These are phyloP conservation scores for Sphagnum tenellum DNA, from an alignment of 225 moss, liverwort and hornwort genomes.

Conservation along the genomic window DNA sequence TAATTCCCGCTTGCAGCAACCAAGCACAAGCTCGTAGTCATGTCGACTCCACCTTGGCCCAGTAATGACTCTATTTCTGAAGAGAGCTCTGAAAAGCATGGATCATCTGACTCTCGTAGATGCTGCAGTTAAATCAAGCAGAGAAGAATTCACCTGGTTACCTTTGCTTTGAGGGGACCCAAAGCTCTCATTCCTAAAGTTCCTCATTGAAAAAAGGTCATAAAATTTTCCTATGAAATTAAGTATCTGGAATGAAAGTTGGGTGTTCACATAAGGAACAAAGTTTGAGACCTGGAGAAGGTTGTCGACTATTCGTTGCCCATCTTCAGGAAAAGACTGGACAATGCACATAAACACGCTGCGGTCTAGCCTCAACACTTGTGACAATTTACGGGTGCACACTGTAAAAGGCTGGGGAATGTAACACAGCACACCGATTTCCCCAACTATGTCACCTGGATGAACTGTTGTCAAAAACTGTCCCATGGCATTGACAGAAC, in stretches of 20 bases:
- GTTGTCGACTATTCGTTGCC: slow-evolving; percentile 73
- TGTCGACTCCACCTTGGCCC: slow-evolving; percentile 41
- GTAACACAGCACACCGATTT: slow-evolving; percentile 87
- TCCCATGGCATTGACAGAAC: too few relatives aligned
- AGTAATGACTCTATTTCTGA: slow-evolving; percentile 63
- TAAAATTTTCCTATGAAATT: too few relatives aligned
- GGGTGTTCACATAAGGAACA: too few relatives aligned
- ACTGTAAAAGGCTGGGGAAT: slow-evolving; percentile 93
- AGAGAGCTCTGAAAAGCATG: slow-evolving; percentile 51
- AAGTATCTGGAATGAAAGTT: too few relatives aligned
- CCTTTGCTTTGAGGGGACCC: too few relatives aligned
- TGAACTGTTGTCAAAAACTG: slow-evolving; percentile 23
- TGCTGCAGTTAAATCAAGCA: slow-evolving; percentile 27
- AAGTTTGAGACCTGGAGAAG: slow-evolving; percentile 51
- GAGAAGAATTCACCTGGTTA: too few relatives aligned
- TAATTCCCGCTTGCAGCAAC: slow-evolving; percentile 66
- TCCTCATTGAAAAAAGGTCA: too few relatives aligned
- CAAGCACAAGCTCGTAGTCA: slow-evolving; percentile 59
- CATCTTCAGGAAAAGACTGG: slow-evolving; percentile 70
- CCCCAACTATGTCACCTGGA: slow-evolving; percentile 51
- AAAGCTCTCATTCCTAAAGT: too few relatives aligned
- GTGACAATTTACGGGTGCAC: slow-evolving; percentile 62
- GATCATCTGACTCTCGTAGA: slow-evolving; percentile 55
- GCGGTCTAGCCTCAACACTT: slow-evolving; percentile 71
- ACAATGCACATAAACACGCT: slow-evolving; percentile 59